Evolutionary conservation across 257 asterid species (phyloP).

Genomic region (Avicennia marina): DNA sequence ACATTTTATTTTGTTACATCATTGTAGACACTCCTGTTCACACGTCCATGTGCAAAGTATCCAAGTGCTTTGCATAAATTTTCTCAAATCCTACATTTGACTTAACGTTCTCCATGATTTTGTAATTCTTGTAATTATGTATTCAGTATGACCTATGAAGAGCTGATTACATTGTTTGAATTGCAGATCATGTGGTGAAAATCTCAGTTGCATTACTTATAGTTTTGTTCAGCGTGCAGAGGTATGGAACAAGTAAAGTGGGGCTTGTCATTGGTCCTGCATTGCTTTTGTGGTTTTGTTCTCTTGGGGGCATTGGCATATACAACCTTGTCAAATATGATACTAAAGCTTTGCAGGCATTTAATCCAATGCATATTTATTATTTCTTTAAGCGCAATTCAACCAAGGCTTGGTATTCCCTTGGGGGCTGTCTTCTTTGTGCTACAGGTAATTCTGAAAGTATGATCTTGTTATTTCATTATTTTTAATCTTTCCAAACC

Average conservation of each 20-base stretch:
- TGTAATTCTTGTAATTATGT: slow-evolving; percentile 2
- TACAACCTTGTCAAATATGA: slow-evolving; percentile 89
- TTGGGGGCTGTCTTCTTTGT: slow-evolving; percentile 95
- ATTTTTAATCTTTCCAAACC: not conserved
- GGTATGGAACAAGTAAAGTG: slow-evolving; percentile 94
- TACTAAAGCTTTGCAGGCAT: slow-evolving; percentile 66
- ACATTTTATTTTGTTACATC: too few relatives aligned
- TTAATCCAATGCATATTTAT: slow-evolving; percentile 87
- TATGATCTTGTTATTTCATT: not conserved
- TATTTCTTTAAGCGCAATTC: slow-evolving; percentile 76
- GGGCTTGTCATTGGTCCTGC: slow-evolving; percentile 98
- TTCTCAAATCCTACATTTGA: slow-evolving; percentile 10
- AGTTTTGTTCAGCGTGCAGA: slow-evolving; percentile 87
- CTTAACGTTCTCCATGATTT: slow-evolving; percentile 6
- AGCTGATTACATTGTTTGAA: slow-evolving; percentile 26
- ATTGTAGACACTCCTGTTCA: too few relatives aligned
- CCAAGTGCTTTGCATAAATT: slow-evolving; percentile 10
- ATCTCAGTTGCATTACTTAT: slow-evolving; percentile 81
- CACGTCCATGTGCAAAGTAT: not conserved
- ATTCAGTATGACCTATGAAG: slow-evolving; percentile 13
- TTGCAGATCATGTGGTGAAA: slow-evolving; percentile 92
- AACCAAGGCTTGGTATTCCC: slow-evolving; percentile 87
- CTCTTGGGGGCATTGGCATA: slow-evolving; percentile 88
- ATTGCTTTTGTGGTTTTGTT: slow-evolving; percentile 91
- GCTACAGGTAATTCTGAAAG: slow-evolving; percentile 69